Evolutionary conservation across 140 eudicot genomes (phyloP).

Genomic region (Flaveria floridana): DNA sequence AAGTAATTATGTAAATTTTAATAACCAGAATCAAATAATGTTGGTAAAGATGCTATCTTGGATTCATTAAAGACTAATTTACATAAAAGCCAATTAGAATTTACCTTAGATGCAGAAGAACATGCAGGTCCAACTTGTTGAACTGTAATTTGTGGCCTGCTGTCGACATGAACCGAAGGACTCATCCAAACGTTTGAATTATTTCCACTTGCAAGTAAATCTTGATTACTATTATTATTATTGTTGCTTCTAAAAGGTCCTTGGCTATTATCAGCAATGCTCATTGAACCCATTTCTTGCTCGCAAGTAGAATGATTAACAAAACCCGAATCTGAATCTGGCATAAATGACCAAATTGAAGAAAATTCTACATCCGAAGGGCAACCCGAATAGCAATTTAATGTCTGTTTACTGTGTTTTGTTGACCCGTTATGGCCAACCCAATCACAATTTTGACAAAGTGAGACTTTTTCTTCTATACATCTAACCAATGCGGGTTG

Average conservation of each 20-base stretch:
- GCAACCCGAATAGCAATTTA: slow-evolving; percentile 79
- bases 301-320: slow-evolving; percentile 55
- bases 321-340: slow-evolving; percentile 34
- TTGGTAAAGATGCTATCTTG: slow-evolving; percentile 7
- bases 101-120: slow-evolving; percentile 57
- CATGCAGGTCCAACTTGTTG: slow-evolving; percentile 39
- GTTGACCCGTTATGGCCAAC: slow-evolving; percentile 52
- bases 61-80: background rate
- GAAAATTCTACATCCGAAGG: slow-evolving; percentile 85
- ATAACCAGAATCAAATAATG: slow-evolving; percentile 5
- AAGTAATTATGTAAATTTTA: background rate
- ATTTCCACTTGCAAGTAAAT: slow-evolving; percentile 35
- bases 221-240: slow-evolving; percentile 30
- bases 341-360: slow-evolving; percentile 69
- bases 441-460: slow-evolving; percentile 89
- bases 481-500: slow-evolving; percentile 85
- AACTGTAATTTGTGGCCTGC: slow-evolving; percentile 32
- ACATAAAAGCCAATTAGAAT: slow-evolving; percentile 3
- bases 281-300: slow-evolving; percentile 74
- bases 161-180: slow-evolving; percentile 35
- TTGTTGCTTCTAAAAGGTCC: slow-evolving; percentile 33
- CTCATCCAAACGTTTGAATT: slow-evolving; percentile 44
- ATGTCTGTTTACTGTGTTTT: slow-evolving; percentile 61
- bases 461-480: slow-evolving; percentile 68
- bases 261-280: slow-evolving; percentile 50